Base-by-base conservation (phyloP, 257 asterid genomes). In the Pogostemon cablin region DNA sequence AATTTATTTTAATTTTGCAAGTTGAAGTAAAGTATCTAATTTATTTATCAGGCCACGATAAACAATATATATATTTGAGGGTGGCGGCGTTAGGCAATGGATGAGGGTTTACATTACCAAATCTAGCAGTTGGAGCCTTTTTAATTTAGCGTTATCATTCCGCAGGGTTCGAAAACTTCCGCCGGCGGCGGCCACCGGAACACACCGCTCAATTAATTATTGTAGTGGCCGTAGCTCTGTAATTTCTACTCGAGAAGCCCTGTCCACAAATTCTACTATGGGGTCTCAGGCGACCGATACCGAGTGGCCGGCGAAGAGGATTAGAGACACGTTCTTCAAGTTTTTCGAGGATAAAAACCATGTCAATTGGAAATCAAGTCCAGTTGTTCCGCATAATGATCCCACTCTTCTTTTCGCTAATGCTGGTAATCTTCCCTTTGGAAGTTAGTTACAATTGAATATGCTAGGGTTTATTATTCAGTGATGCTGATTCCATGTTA, bases 381-480 rank as follows among this genome's bases (percentile, higher is more conserved):
- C 99, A 2, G 98, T 93, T 41, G 96, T 93, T 79, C 99, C 99
- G 32, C 86, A 78, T 64, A 91, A 91, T 74, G 99, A 93, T 67
- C 99, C 97, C 49, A 91, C 97, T 44, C 98, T 93, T 47, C 90
- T 93, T 69, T 93, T 93, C 35, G 92, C 95, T 0, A 91, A 93
- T 71, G 96, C 97, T 41, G 99, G 99, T 93, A 41, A 52, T 0
- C 5, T 15, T 44, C 25, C 2, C 5, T 41, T 59, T 41, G 57
- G 65, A 43, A 9, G 20, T 37, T 7, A 34, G 48, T n/a, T 35
- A 12, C 2, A 68, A 37, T 39, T 34, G 52, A 54, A 44, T 42
- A 43, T 49, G 57, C 50, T 11, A 32, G 41, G 54, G 11, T 57
- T 20, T 6, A 4, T 55, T n/a, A 63, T 37, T 67, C 43, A 67